Evolutionary conservation across 768 basidiomycete species (phyloP), one percentile per base, ranked within the genome.

Genomic region (Tylopilus sp.): DNA sequence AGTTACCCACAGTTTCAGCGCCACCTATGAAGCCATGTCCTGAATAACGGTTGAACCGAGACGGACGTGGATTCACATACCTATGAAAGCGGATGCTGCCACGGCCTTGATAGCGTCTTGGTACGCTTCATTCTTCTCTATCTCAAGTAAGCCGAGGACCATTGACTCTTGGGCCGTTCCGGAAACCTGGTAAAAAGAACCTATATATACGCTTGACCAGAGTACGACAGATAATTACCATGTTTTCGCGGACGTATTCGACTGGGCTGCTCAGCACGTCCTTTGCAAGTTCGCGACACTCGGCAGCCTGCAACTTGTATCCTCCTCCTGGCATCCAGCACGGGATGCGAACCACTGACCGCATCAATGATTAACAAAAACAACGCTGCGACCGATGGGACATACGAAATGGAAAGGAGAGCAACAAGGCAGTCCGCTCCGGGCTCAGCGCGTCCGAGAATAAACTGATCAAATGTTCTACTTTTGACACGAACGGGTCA

Each of bases 281-380:
- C 22, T 42, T 17, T 17, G 63, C 67, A 36, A 66, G 54, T 6
- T n/a, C 34, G 38, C 61, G 61, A 22, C 62, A 62, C 19, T 59
- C 55, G 2, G 25, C 40, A 31, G 61, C 65, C 10, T 13, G 30
- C 33, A 44, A 44, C 33, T 67, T 65, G 57, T 53, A 71, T 22
- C n/a, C 24, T 21, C 69, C 63, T 19, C 72, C 72, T 0, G 69
- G 72, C 31, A 72, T 53, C 71, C 71, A 73, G 3, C 60, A 59
- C 0, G 72, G 72, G 25, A 74, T 55, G 28, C 70, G 26, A 34
- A 51, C 47, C 56, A 66, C 64, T 64, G 13, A n/a, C n/a, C 42
- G 26, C 33, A 0, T 26, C 14, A 3, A 36, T 14, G 0, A 26
- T 60, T 11, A 59, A 37, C 11, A 36, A 11, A 13, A 12, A 2